A percentile compares a stretch with the other conserved stretches of the same genome.
These are phyloP conservation scores for Rhododendron ovatum DNA, from an alignment of 148 eudicot genomes.

Conservation along the genomic window DNA sequence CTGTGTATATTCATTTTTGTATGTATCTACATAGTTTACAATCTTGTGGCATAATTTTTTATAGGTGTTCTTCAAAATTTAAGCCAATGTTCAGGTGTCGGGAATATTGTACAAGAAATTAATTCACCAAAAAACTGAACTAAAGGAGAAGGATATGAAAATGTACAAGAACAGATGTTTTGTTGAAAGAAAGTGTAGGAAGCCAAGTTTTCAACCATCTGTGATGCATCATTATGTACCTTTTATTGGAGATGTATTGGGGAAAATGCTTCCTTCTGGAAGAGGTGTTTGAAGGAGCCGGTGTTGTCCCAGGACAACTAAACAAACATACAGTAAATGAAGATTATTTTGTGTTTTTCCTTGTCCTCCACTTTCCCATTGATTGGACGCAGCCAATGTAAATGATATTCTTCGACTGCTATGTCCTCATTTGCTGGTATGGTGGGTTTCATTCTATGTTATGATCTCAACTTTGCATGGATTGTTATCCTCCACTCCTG, in stretches of 20 bases:
- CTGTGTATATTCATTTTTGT: background rate
- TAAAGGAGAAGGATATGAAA: background rate
- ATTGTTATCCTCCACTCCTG: background rate
- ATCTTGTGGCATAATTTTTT: background rate
- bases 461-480: background rate
- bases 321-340: background rate
- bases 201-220: background rate
- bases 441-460: background rate
- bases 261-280: background rate
- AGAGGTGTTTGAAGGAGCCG: background rate
- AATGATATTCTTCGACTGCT: background rate
- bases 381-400: background rate
- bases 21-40: background rate
- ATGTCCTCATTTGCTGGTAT: background rate
- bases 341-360: background rate
- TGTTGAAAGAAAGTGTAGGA: background rate
- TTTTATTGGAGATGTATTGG: background rate
- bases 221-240: background rate
- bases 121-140: background rate
- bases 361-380: background rate
- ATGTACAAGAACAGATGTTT: background rate
- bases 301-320: background rate
- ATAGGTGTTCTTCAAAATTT: background rate
- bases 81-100: background rate
- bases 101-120: background rate